phyloP scores from a whole-genome alignment of 768 basidiomycete genomes.

The Boletus reticulatus region DNA sequence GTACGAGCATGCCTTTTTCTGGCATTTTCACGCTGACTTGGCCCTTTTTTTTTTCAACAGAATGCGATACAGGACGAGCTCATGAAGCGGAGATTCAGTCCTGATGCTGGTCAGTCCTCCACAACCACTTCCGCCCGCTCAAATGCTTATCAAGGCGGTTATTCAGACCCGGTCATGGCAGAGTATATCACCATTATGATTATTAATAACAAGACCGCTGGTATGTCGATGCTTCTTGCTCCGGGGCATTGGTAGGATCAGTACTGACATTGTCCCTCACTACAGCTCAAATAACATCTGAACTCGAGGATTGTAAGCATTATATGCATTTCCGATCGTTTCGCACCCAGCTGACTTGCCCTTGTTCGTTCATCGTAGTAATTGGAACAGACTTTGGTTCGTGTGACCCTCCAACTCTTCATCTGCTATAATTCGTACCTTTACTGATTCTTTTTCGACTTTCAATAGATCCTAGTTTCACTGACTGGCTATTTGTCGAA shows the following conservation, averaged over 20 bases:
- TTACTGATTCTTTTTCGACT: constrained; percentile 4
- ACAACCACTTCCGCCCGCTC: constrained; percentile 1
- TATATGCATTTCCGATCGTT: neutral
- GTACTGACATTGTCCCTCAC: constrained; percentile 6
- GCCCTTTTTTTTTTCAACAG: constrained; percentile 35
- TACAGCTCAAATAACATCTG: constrained; percentile 80
- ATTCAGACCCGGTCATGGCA: constrained; percentile 82
- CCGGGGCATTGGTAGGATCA: neutral
- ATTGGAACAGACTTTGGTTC: constrained; percentile 84
- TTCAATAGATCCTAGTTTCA: constrained; percentile 72
- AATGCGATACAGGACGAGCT: constrained; percentile 82
- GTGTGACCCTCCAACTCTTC: constrained; percentile 18
- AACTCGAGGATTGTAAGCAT: constrained; percentile 74
- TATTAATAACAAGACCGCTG: constrained; percentile 84
- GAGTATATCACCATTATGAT: constrained; percentile 96
- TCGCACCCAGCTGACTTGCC: constrained; percentile 11
- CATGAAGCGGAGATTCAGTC: constrained; percentile 66
- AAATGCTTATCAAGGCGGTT: constrained; percentile 5
- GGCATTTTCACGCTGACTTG: constrained; percentile 14
- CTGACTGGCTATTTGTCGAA: constrained; percentile 84
- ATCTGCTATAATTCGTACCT: neutral
- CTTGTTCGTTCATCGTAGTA: constrained; percentile 32
- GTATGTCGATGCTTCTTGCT: constrained; percentile 39
- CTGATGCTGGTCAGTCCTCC: constrained; percentile 61
- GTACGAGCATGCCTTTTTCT: constrained; percentile 10